Evolutionary conservation across 192 early-diverging fungal species (phyloP), one percentile per base, ranked within the genome.

Genomic region (Backusella morwellensis): DNA sequence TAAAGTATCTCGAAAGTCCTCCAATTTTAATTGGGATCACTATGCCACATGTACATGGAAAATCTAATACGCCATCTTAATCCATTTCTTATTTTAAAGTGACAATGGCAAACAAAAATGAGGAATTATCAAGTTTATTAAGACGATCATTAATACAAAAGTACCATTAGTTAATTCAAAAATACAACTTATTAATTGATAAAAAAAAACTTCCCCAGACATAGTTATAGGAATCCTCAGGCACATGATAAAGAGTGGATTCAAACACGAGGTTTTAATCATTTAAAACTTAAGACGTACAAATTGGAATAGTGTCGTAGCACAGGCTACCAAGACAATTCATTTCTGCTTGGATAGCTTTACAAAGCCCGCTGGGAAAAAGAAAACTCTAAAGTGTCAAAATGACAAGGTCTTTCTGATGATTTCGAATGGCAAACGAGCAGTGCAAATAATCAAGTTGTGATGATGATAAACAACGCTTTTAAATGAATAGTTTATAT

Each of bases 321-420:
- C 26, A 63, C 56, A 63, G 56, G 12, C 56, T 63, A 26, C 26
- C 56, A 63, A 63, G 56, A 29, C 23, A 63, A 29, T 63, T 11
- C 26, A 63, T 26, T 63, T 63, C 56, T 63, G 56, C 56, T 63
- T 63, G 56, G 56, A 63, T 29, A 63, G 11, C 23, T 63, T 63
- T 63, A 63, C 26, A 63, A 63, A 63, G 56, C 23, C 56, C 56
- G 56, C 56, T 63, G 56, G 56, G 56, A 63, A 63, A 59, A 63
- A 63, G 56, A 63, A 63, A 63, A 63, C 56, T 29, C 26, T 63
- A 63, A 63, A 12, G 21, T 26, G 23, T 29, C 3, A 29, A 63
- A 26, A 12, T 12, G 21, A 29, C 0, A 63, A 63, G 21, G 26
- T 29, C 9, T 12, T 26, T 63, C 12, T 29, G 26, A 1, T 50